phyloP scores from a whole-genome alignment of 805 yeast species.

The Kuraishia floccosa region DNA sequence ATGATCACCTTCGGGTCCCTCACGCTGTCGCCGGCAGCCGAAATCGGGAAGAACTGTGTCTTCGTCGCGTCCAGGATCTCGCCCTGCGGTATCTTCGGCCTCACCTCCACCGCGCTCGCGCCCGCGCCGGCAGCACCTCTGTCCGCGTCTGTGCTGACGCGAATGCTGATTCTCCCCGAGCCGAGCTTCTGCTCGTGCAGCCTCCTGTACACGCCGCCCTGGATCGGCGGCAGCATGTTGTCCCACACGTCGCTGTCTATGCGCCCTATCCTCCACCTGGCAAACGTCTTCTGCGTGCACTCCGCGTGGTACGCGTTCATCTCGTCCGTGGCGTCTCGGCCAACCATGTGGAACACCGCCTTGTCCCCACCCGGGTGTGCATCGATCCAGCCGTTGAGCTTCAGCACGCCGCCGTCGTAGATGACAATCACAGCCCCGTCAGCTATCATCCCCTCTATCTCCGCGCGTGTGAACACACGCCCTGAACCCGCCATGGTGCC shows the following conservation, averaged over 20 bases:
- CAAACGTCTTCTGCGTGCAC: slow-evolving; percentile 40
- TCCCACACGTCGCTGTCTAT: slow-evolving; percentile 52
- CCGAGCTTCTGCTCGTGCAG: not conserved
- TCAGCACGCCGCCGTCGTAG: slow-evolving; percentile 46
- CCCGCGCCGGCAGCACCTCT: slow-evolving; percentile 26
- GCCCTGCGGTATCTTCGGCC: slow-evolving; percentile 43
- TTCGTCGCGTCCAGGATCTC: slow-evolving; percentile 26
- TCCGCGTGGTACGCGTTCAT: slow-evolving; percentile 74
- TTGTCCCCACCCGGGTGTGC: slow-evolving; percentile 86
- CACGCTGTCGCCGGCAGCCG: slow-evolving; percentile 15
- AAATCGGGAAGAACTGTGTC: slow-evolving; percentile 22
- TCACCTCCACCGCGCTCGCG: slow-evolving; percentile 25
- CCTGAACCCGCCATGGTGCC: too few relatives aligned
- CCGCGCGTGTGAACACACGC: slow-evolving; percentile 26
- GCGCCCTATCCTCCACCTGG: slow-evolving; percentile 52
- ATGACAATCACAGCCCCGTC: slow-evolving; percentile 64
- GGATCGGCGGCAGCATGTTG: slow-evolving; percentile 79
- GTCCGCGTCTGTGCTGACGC: slow-evolving; percentile 9
- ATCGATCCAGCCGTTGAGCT: slow-evolving; percentile 59
- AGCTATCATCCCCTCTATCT: slow-evolving; percentile 50
- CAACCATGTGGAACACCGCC: slow-evolving; percentile 76
- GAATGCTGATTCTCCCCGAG: slow-evolving; percentile 2
- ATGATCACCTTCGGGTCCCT: slow-evolving; percentile 45
- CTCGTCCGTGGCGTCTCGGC: slow-evolving; percentile 86
- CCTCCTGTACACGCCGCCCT: slow-evolving; percentile 49